These are phyloP conservation scores for Aspergillus conjunctus DNA, from an alignment of 495 filamentous ascomycete genomes.

Conservation along the genomic window DNA sequence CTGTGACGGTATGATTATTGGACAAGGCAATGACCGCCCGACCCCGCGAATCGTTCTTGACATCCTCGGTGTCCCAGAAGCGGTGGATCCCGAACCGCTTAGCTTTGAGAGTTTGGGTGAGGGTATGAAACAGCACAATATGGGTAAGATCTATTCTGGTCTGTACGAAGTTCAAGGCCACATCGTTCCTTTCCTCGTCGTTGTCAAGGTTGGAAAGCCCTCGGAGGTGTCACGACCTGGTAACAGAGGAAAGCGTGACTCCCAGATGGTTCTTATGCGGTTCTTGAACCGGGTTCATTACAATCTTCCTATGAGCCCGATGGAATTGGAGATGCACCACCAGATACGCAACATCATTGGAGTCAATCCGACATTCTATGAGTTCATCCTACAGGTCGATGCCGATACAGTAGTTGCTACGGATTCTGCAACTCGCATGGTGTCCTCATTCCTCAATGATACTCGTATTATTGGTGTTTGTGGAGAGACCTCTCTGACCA, in stretches of 20 bases:
- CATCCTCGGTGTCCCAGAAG: slow-evolving; percentile 91
- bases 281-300: slow-evolving; percentile 99
- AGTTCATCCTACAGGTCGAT: slow-evolving; percentile 95
- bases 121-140: slow-evolving; percentile 97
- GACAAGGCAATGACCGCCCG: slow-evolving; percentile 94
- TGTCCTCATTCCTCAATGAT: slow-evolving; percentile 87
- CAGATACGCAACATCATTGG: slow-evolving; percentile 99
- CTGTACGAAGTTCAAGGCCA: slow-evolving; percentile 97
- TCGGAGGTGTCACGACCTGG: slow-evolving; percentile 95
- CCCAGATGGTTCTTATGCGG: slow-evolving; percentile 96
- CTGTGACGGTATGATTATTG: slow-evolving; percentile 99
- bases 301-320: slow-evolving; percentile 90
- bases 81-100: slow-evolving; percentile 92
- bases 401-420: slow-evolving; percentile 93
- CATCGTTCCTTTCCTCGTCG: slow-evolving; percentile 95
- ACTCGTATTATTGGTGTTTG: slow-evolving; percentile 90
- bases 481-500: slow-evolving; percentile 90
- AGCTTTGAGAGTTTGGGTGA: slow-evolving; percentile 97
- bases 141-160: slow-evolving; percentile 98
- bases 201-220: slow-evolving; percentile 97
- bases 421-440: slow-evolving; percentile 91
- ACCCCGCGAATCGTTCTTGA: slow-evolving; percentile 96
- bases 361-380: slow-evolving; percentile 97
- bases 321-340: slow-evolving; percentile 98
- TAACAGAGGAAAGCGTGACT: slow-evolving; percentile 99